Evolutionary conservation across 2,329 filamentous ascomycete species (phyloP), one percentile per base, ranked within the genome.

Genomic region (Pseudogymnoascus destructans): DNA sequence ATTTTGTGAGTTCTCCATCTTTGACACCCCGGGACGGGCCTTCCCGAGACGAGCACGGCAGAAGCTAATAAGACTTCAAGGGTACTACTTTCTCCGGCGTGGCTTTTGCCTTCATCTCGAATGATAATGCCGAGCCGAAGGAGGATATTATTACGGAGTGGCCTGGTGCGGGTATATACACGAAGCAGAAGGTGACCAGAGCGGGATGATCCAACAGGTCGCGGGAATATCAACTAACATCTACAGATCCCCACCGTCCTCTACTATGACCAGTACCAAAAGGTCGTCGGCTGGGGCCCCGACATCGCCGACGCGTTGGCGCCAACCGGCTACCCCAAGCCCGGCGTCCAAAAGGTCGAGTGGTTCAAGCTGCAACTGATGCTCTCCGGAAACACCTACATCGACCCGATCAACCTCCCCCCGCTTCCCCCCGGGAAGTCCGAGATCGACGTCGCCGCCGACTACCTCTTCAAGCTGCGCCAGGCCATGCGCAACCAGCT

Each of bases 351-450:
- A 73, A 97, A 97, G 76, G 92, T 97, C 21, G 93, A 97, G 75
- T 98, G 93, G 93, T 97, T 98, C 81, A 97, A 97, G 78, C 81
- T 98, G 65, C 93, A 98, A 75, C 83, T 98, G 59, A 97, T 97
- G 93, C 80, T 96, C 62, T 96, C 90, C 61, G 93, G 93, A 63
- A 97, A 97, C 78, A 97, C 93, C 46, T 97, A 97, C 73, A 97
- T 97, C 70, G 93, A 97, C 72, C 93, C 93, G 62, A 97, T 97
- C 76, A 97, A 97, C 79, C 82, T 98, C 64, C 93, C 93, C 54
- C 93, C 93, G 63, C 87, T 97, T 71, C 93, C 93, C 54, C 91
- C 92, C 49, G 93, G 93, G 73, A 97, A 97, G 78, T 96, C 92
- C 23, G 93, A 97, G 74, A 95, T 97, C 73, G 93, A 98, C 73